Conservation (phyloP, 2,329 filamentous ascomycete species). For the Botrytis hyacinthi region DNA sequence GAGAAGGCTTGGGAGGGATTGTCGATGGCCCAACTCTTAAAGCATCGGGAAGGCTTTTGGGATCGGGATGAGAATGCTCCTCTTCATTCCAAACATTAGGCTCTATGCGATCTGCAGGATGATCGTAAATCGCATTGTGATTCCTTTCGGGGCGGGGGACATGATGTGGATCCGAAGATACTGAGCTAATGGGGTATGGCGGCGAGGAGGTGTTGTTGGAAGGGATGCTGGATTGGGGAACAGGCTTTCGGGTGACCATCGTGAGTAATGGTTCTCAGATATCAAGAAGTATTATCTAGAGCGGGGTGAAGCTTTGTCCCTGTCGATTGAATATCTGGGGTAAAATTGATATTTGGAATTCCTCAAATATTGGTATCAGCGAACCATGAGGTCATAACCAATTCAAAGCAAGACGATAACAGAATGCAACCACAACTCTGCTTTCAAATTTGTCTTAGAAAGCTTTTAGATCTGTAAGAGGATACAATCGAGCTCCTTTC, state of each 20-base stretch:
- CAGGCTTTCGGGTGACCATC: constrained; percentile 38
- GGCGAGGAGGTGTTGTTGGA: constrained; percentile 19
- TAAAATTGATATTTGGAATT: neutral
- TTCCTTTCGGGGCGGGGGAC: constrained; percentile 26
- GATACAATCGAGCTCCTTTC: neutral
- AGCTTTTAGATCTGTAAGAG: neutral
- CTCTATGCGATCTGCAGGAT: constrained; percentile 25
- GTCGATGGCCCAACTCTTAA: constrained; percentile 33
- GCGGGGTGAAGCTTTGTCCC: neutral
- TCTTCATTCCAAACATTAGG: constrained; percentile 32
- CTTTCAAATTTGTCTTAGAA: neutral
- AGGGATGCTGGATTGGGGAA: constrained; percentile 26
- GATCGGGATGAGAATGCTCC: constrained; percentile 5
- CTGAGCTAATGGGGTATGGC: constrained; percentile 35
- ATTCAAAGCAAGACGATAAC: neutral
- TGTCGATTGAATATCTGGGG: neutral
- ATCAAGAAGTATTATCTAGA: neutral
- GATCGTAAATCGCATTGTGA: constrained; percentile 22
- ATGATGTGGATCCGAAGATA: constrained; percentile 19
- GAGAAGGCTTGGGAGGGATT: constrained; percentile 30
- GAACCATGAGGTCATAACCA: constrained; percentile 16
- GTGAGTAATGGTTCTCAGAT: neutral
- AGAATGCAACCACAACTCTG: neutral
- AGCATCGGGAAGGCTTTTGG: constrained; percentile 30
- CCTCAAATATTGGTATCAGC: constrained; percentile 5